Percentiles rank a stretch among this genome's conserved stretches.
Conservation (phyloP, 2,329 filamentous ascomycete genomes). For the Albifimbria verrucaria region DNA sequence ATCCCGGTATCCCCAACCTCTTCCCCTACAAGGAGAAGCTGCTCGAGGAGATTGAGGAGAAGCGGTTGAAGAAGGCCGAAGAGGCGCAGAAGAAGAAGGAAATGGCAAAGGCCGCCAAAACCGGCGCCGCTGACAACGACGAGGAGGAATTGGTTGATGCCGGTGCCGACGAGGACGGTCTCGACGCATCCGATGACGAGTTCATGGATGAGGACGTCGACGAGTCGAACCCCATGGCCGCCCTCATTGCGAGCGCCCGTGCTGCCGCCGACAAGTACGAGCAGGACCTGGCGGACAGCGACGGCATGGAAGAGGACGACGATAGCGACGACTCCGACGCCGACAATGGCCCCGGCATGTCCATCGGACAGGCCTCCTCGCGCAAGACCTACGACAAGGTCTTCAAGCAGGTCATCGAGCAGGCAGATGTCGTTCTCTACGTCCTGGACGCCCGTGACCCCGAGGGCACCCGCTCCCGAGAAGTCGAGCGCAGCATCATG, state of each 20-base stretch:
- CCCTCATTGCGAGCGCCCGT: constrained; percentile 79
- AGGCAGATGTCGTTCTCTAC: constrained; percentile 87
- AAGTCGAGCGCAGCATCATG: constrained; percentile 89
- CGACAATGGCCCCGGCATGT: constrained; percentile 52
- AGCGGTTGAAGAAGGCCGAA: constrained; percentile 74
- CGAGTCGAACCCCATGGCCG: constrained; percentile 83
- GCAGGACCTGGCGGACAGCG: constrained; percentile 57
- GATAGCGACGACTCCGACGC: constrained; percentile 43
- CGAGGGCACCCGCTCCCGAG: constrained; percentile 83
- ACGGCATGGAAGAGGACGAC: constrained; percentile 50
- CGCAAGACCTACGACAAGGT: constrained; percentile 91
- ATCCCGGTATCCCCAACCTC: constrained; percentile 93
- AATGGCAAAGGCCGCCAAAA: constrained; percentile 65
- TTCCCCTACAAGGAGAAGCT: constrained; percentile 98
- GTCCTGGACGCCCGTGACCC: constrained; percentile 91
- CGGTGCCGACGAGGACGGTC: constrained; percentile 43
- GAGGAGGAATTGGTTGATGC: constrained; percentile 43
- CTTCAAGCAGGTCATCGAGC: constrained; percentile 88
- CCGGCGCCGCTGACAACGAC: constrained; percentile 41
- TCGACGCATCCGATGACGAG: constrained; percentile 49
- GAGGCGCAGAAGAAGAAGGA: constrained; percentile 70
- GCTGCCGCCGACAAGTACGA: constrained; percentile 76
- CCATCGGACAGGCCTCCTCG: constrained; percentile 58
- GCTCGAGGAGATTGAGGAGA: constrained; percentile 90
- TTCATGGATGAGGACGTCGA: constrained; percentile 58